Percentiles rank a stretch among this genome's conserved stretches.
Evolutionary conservation across 805 yeast species (phyloP).

Genomic region (Yarrowia bubula): DNA sequence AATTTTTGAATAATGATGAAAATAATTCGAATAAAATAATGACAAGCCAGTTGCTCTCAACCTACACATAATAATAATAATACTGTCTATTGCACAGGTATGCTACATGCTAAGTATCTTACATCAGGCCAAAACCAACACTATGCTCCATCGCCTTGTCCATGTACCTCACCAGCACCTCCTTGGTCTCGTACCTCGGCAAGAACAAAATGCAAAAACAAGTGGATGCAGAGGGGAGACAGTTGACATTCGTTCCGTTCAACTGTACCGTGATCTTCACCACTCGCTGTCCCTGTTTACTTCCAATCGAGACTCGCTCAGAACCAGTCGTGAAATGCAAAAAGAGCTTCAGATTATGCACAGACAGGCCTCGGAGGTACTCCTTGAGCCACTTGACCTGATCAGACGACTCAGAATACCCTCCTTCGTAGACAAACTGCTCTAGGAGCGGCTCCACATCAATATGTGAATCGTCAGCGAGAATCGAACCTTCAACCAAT

Average conservation of each 20-base stretch:
- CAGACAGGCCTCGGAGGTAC: slow-evolving; percentile 44
- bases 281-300: slow-evolving; percentile 40
- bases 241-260: slow-evolving; percentile 42
- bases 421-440: slow-evolving; percentile 44
- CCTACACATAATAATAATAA: too few species aligned
- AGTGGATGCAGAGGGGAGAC: slow-evolving; percentile 52
- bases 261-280: slow-evolving; percentile 48
- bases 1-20: too few species aligned
- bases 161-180: slow-evolving; percentile 33
- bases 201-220: slow-evolving; percentile 50
- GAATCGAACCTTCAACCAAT: slow-evolving; percentile 46
- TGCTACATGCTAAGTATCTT: not conserved
- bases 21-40: too few species aligned
- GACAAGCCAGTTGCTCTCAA: too few species aligned
- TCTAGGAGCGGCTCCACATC: slow-evolving; percentile 41
- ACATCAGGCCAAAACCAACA: slow-evolving; percentile 38
- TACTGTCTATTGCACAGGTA: too few species aligned
- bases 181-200: slow-evolving; percentile 46
- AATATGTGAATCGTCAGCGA: slow-evolving; percentile 39
- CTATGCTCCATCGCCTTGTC: slow-evolving; percentile 34
- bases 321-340: slow-evolving; percentile 53
- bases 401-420: slow-evolving; percentile 42
- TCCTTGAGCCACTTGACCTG: slow-evolving; percentile 48
- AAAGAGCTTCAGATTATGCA: slow-evolving; percentile 43
- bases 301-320: slow-evolving; percentile 47